Percentiles rank a stretch among this genome's conserved stretches.
phyloP scores from a whole-genome alignment of 2,329 filamentous ascomycete species.

The Colletotrichum sp. region DNA sequence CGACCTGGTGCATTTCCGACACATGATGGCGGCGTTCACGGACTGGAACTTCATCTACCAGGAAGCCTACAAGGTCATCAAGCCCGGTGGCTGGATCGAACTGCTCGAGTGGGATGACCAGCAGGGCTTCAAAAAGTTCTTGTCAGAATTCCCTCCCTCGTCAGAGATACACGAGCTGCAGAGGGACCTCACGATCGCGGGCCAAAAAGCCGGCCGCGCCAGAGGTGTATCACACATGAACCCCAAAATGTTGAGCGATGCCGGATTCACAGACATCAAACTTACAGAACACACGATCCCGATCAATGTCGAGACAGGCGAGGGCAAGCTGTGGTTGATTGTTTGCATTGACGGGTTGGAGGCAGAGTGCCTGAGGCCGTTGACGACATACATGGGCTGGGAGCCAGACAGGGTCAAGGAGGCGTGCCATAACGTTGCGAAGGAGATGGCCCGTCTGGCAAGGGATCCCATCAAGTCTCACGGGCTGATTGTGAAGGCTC shows the following conservation, averaged over 20 bases:
- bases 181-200: constrained; percentile 47
- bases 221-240: constrained; percentile 51
- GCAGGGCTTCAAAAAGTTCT: constrained; percentile 36
- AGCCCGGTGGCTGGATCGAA: constrained; percentile 64
- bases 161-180: constrained; percentile 49
- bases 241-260: constrained; percentile 46
- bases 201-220: constrained; percentile 49
- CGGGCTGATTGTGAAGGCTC: constrained; percentile 51
- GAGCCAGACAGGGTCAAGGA: constrained; percentile 51
- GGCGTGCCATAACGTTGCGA: constrained; percentile 50
- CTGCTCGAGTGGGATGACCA: constrained; percentile 57
- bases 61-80: constrained; percentile 57
- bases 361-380: constrained; percentile 50
- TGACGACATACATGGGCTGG: constrained; percentile 61
- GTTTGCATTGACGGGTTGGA: constrained; percentile 57
- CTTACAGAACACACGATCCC: constrained; percentile 54
- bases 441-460: constrained; percentile 54
- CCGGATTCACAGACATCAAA: constrained; percentile 57
- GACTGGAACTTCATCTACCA: constrained; percentile 62
- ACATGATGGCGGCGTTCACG: constrained; percentile 60
- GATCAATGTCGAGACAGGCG: constrained; percentile 48
- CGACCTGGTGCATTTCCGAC: constrained; percentile 62
- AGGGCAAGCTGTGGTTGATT: constrained; percentile 60
- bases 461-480: constrained; percentile 48
- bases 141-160: constrained; percentile 46